phyloP scores from a whole-genome alignment of 257 asterid genomes.

The Solanum okadae region DNA sequence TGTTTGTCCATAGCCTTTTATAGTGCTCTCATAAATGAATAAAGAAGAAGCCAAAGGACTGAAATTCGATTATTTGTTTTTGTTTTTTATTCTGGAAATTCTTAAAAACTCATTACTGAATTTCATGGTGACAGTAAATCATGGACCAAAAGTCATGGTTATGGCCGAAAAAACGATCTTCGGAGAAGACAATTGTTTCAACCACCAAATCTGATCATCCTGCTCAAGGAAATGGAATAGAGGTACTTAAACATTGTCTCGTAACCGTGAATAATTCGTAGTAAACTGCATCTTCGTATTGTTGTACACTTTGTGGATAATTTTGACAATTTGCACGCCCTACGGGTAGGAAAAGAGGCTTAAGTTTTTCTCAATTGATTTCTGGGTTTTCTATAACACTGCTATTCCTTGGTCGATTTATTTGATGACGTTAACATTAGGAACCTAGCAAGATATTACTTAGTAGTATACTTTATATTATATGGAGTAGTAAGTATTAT shows the following conservation, averaged over 20 bases:
- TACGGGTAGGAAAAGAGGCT: background rate
- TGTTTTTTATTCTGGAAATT: background rate
- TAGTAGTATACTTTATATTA: no score
- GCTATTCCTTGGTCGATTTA: background rate
- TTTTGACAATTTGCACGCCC: background rate
- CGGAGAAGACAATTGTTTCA: conserved; percentile 63
- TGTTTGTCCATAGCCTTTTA: background rate
- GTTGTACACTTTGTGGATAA: background rate
- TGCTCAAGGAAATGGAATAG: conserved; percentile 29
- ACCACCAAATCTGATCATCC: conserved; percentile 21
- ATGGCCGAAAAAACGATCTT: conserved; percentile 51
- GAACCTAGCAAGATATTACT: background rate
- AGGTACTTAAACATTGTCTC: conserved; percentile 32
- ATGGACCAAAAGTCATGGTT: conserved; percentile 93
- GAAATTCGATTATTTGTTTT: background rate
- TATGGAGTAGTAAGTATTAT: no score
- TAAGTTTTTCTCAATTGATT: background rate
- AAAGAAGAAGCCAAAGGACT: background rate
- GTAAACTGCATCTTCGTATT: background rate
- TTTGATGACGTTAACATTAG: background rate
- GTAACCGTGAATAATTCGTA: background rate
- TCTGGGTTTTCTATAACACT: background rate
- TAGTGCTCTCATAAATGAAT: background rate
- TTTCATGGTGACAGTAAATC: background rate
- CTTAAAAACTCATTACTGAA: background rate